Evolutionary conservation across 495 filamentous ascomycete genomes (phyloP).

Genomic region (Thozetella sp.): DNA sequence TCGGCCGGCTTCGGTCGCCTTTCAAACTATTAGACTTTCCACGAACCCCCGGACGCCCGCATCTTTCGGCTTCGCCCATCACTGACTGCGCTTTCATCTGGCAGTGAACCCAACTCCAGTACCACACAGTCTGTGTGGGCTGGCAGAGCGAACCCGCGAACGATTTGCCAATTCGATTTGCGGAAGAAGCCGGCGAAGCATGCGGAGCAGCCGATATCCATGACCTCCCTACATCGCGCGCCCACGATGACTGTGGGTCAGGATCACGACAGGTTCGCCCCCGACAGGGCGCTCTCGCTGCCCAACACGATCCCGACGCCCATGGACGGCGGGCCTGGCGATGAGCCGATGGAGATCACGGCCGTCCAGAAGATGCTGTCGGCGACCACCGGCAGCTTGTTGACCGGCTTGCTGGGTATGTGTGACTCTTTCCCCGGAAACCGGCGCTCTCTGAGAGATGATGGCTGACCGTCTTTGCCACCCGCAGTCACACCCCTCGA

Average conservation of each 20-base stretch:
- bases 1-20: neutral
- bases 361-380: conserved; percentile 90
- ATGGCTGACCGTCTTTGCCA: conserved; percentile 13
- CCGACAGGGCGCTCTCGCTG: conserved; percentile 6
- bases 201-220: conserved; percentile 1
- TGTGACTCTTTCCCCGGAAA: conserved; percentile 2
- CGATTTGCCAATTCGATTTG: too few relatives aligned
- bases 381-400: conserved; percentile 83
- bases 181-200: neutral
- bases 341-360: conserved; percentile 63
- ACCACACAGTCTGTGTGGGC: neutral
- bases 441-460: neutral
- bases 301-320: conserved; percentile 23
- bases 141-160: too few relatives aligned
- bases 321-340: conserved; percentile 27
- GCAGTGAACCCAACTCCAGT: neutral
- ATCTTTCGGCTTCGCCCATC: too few relatives aligned
- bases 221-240: conserved; percentile 13
- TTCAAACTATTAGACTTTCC: too few relatives aligned
- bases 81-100: too few relatives aligned
- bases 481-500: conserved; percentile 87
- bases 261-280: conserved; percentile 17
- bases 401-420: conserved; percentile 88
- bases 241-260: conserved; percentile 9
- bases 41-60: too few relatives aligned